A percentile compares a stretch with the other conserved stretches of the same genome.
These are phyloP conservation scores for Tylopilus rubrobrunneus DNA, from an alignment of 768 basidiomycete genomes.

Conservation along the genomic window DNA sequence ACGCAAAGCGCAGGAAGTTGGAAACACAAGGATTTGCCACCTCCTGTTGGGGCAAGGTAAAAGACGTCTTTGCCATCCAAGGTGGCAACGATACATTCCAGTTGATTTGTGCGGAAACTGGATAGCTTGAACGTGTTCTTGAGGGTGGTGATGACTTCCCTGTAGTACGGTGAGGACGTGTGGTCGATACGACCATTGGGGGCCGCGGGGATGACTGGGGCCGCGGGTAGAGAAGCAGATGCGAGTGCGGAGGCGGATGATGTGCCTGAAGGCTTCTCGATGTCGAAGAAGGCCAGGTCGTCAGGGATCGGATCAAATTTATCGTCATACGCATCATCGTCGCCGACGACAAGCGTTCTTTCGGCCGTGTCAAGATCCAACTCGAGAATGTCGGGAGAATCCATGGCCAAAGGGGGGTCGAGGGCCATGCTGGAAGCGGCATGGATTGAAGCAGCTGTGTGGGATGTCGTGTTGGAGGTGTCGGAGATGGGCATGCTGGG, in stretches of 20 bases:
- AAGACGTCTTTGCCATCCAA: conserved; percentile 84
- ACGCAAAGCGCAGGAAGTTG: conserved; percentile 87
- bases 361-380: conserved; percentile 22
- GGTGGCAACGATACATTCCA: conserved; percentile 79
- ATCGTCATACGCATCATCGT: conserved; percentile 49
- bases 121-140: conserved; percentile 54
- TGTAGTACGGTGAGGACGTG: conserved; percentile 30
- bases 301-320: conserved; percentile 34
- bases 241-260: conserved; percentile 1
- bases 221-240: conserved; percentile 7
- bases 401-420: conserved; percentile 1
- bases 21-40: conserved; percentile 86
- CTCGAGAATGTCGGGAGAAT: conserved; percentile 16
- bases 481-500: conserved; percentile 14
- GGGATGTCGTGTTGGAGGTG: conserved; percentile 12
- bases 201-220: neutral
- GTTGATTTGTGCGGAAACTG: conserved; percentile 77
- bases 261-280: conserved; percentile 6
- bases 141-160: conserved; percentile 29
- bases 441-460: neutral
- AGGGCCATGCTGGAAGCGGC: neutral
- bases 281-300: conserved; percentile 13
- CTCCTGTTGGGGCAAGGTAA: conserved; percentile 95
- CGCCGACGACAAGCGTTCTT: conserved; percentile 21
- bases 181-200: conserved; percentile 24